Base-by-base conservation (phyloP, 2,329 filamentous ascomycete genomes). In the Trichothecium roseum region DNA sequence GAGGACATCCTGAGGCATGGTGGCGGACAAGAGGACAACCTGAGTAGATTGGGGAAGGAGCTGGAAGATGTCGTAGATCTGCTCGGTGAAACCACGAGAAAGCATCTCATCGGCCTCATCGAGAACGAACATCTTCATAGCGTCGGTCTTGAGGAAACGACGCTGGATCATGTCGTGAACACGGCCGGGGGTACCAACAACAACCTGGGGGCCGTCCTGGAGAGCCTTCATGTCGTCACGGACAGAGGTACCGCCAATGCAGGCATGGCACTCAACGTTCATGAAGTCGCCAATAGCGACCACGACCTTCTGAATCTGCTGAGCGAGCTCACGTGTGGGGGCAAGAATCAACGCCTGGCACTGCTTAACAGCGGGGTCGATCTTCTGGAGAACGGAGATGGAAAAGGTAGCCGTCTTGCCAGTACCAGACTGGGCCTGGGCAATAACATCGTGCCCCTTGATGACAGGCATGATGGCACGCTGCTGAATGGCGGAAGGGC, bases 11-110 rank as follows among this genome's bases (percentile, higher is more conserved):
- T 95, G 87, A 56, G 91, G 91, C 81, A 98, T 94, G 63, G 91
- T 98, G 56, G 91, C 91, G 41, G 91, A 96, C 38, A 98, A 80
- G 40, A 98, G 84, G 50, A 96, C 89, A 49, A 98, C 91, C 76
- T 98, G 91, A 60, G 89, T 98, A 45, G 86, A 88, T 69, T 94
- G 91, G 39, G 91, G 91, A 37, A 98, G 83, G 42, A 95, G 84
- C 70, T 94, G 89, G 81, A 95, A 98, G 69, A 98, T 94, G 66
- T 98, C 91, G 77, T 98, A 98, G 72, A 98, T 98, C 74, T 98
- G 91, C 74, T 98, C 91, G 55, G 88, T 94, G 80, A 98, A 98
- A 75, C 91, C 91, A 58, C 89, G 89, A 60, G 86, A 93, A 71
- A 98, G 79, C 84, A 98, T 95, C 71, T 98, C 91, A 63, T 98